These are phyloP conservation scores for Clavispora asparagi DNA, from an alignment of 805 yeast species.

Conservation along the genomic window DNA sequence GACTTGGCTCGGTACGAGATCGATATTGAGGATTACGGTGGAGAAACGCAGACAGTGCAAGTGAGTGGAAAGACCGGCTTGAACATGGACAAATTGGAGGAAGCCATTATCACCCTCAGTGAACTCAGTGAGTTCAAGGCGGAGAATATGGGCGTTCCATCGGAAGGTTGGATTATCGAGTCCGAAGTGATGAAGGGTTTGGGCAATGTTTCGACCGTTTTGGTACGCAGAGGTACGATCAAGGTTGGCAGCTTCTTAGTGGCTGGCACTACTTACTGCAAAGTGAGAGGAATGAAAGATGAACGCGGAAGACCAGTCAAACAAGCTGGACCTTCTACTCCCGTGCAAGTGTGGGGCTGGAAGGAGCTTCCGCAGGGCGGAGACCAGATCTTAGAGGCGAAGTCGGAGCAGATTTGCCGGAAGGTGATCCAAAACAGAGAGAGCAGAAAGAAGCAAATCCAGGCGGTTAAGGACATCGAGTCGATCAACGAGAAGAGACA, in stretches of 20 bases:
- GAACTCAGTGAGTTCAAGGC: slow-evolving; percentile 79
- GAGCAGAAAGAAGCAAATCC: slow-evolving; percentile 46
- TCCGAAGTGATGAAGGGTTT: slow-evolving; percentile 75
- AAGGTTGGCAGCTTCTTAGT: slow-evolving; percentile 69
- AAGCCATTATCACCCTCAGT: slow-evolving; percentile 77
- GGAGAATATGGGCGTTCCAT: slow-evolving; percentile 41
- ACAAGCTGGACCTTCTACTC: slow-evolving; percentile 78
- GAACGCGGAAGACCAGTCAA: slow-evolving; percentile 62
- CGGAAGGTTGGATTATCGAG: slow-evolving; percentile 89
- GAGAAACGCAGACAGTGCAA: slow-evolving; percentile 84
- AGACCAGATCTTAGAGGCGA: slow-evolving; percentile 73
- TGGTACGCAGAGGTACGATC: slow-evolving; percentile 75
- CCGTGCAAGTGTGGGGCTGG: slow-evolving; percentile 94
- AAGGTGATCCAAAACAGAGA: slow-evolving; percentile 64
- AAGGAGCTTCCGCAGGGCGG: slow-evolving; percentile 90
- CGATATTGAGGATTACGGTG: slow-evolving; percentile 90
- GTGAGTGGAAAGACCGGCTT: slow-evolving; percentile 88
- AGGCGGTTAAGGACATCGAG: slow-evolving; percentile 62
- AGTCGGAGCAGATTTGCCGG: slow-evolving; percentile 68
- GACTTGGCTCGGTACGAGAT: slow-evolving; percentile 76
- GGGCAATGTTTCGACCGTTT: slow-evolving; percentile 81
- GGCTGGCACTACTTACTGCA: slow-evolving; percentile 84
- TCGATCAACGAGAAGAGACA: slow-evolving; percentile 63
- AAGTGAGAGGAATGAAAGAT: slow-evolving; percentile 71
- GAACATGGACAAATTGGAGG: slow-evolving; percentile 87